Base-by-base conservation (phyloP, 306 rosid genomes). In the Dryas drummondii region DNA sequence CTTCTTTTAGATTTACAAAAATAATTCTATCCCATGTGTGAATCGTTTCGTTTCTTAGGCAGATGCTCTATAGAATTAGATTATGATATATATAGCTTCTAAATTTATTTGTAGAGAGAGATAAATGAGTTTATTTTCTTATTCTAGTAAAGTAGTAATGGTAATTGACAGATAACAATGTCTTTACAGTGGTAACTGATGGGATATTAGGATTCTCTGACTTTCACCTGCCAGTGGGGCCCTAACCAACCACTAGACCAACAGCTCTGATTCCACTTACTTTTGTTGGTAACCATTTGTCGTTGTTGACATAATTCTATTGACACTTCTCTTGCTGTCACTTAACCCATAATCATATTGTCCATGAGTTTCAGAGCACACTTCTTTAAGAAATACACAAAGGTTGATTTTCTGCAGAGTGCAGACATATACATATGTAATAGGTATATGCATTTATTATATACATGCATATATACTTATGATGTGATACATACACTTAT, bases 201-300 rank as follows among this genome's bases (percentile, higher is more conserved):
- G 54, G 10, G 9, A 41, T 26, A 13, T 46, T 14, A 49, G 53
- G 72, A 49, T 49, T 50, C 26, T 51, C 44, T 71, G 76, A 71
- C 66, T 19, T 52, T 48, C 7, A 16, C 27, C 82, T 6, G 58
- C 53, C 26, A 44, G 22, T 51, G 71, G 74, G 68, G 41, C 80
- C 72, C 60, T 37, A 47, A 46, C 71, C 48, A 49, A 70, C 47
- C 45, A 53, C 54, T 12, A 15, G 1, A 16, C 15, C 76, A 73
- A 22, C 54, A 56, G 44, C 45, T 71, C 65, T 42, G 54, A 42
- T 42, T 55, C 65, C 54, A 19, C 66, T 54, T 6, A n/a, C 44
- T 17, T 56, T 19, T 42, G 53, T 42, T 70, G 51, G 60, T 40
- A 40, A 41, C 9, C 50, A 53, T 27, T 68, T 68, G 46, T 50